Conservation (phyloP, 2,329 filamentous ascomycete genomes). For the Calonectria hongkongensis region DNA sequence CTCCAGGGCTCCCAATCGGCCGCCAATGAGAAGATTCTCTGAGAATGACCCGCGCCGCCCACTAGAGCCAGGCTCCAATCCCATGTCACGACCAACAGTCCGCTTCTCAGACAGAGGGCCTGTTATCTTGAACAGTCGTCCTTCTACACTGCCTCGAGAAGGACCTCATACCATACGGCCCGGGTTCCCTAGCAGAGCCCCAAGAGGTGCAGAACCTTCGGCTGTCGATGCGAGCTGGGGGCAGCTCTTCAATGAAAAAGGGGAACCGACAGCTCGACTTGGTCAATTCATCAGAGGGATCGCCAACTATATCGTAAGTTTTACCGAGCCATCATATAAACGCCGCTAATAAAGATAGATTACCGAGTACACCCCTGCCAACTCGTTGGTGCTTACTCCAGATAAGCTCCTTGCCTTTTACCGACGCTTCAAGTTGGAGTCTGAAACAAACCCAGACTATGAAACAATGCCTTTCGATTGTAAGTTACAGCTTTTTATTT, state of each 20-base stretch:
- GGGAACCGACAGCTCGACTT: conserved; percentile 80
- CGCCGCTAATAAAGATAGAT: conserved; percentile 53
- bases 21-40: conserved; percentile 33
- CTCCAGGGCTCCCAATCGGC: conserved; percentile 39
- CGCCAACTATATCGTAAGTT: conserved; percentile 80
- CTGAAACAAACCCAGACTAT: conserved; percentile 73
- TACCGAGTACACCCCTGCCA: conserved; percentile 55
- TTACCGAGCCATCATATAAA: too few species aligned
- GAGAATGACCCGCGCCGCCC: conserved; percentile 18
- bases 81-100: conserved; percentile 54
- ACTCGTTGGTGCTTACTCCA: conserved; percentile 80
- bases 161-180: conserved; percentile 30
- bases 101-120: conserved; percentile 57
- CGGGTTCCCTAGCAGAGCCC: conserved; percentile 29
- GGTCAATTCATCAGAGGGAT: conserved; percentile 83
- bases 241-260: conserved; percentile 80
- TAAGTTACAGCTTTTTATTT: conserved; percentile 59
- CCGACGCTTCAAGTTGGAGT: conserved; percentile 76
- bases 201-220: conserved; percentile 42
- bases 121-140: conserved; percentile 51
- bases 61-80: conserved; percentile 32
- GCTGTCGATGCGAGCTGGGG: conserved; percentile 86
- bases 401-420: conserved; percentile 86
- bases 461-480: conserved; percentile 83
- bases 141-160: conserved; percentile 33